These are phyloP conservation scores for Camellia granthamiana DNA, from an alignment of 148 eudicot genomes.

Conservation along the genomic window DNA sequence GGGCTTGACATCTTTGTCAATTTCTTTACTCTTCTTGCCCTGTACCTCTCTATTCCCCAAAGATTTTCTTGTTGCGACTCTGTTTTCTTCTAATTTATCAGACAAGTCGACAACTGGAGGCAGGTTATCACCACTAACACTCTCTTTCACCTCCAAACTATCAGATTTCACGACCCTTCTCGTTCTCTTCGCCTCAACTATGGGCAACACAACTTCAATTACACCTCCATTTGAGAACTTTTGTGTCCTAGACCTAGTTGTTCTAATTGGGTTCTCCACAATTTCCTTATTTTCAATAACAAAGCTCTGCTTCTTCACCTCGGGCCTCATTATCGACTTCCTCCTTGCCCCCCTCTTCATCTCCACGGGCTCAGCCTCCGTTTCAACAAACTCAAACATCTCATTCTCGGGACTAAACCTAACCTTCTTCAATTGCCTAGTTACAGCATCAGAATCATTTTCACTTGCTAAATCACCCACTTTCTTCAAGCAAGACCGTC, in stretches of 20 bases:
- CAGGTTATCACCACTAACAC: not conserved
- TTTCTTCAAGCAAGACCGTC: conserved; percentile 42
- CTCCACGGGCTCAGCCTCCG: conserved; percentile 30
- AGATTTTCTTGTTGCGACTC: conserved; percentile 13
- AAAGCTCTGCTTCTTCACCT: not conserved
- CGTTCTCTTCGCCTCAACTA: not conserved
- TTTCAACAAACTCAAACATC: conserved; percentile 38
- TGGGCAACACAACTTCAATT: not conserved
- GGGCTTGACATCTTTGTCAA: too few species aligned
- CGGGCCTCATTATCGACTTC: conserved; percentile 22
- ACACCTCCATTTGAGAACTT: not conserved
- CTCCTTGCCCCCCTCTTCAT: conserved; percentile 35
- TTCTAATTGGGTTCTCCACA: conserved; percentile 1
- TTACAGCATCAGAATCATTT: conserved; percentile 22
- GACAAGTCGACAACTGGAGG: not conserved
- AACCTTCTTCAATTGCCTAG: conserved; percentile 56
- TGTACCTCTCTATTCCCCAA: not conserved
- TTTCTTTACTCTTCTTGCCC: not conserved
- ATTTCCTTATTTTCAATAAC: not conserved
- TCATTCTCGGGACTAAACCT: conserved; percentile 66
- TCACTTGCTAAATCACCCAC: conserved; percentile 21
- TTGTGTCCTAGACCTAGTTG: conserved; percentile 7
- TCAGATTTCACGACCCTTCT: not conserved
- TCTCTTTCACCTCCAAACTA: not conserved
- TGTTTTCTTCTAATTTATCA: not conserved